These are phyloP conservation scores for Nannizziopsis arthrosporioides DNA, from an alignment of 2,329 filamentous ascomycete species.

Conservation along the genomic window DNA sequence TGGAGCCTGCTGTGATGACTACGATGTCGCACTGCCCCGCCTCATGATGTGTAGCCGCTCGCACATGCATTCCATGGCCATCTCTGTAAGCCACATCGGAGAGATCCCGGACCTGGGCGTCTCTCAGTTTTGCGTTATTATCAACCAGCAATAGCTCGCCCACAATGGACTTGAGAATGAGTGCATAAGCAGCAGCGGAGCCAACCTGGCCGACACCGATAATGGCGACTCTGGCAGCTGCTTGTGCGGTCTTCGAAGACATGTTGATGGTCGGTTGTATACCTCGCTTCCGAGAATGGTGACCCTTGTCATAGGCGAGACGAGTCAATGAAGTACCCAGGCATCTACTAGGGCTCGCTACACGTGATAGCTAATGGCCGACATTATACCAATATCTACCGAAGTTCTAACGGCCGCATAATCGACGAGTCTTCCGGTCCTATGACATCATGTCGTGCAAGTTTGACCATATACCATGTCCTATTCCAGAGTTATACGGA, in stretches of 20 bases:
- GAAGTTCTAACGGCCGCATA: too few species aligned
- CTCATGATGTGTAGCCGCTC: background rate
- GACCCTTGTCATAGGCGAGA: too few species aligned
- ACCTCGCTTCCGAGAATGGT: too few species aligned
- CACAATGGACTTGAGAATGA: constrained; percentile 41
- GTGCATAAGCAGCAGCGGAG: constrained; percentile 40
- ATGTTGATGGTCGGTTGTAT: background rate
- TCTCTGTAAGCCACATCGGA: constrained; percentile 35
- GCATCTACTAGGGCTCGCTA: background rate
- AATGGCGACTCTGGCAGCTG: constrained; percentile 30
- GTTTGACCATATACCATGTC: too few species aligned
- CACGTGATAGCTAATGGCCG: too few species aligned
- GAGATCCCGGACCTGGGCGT: constrained; percentile 44
- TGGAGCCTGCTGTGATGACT: constrained; percentile 45
- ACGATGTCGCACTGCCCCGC: constrained; percentile 28
- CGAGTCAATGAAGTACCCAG: background rate
- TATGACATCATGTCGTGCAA: too few species aligned
- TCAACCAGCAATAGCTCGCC: constrained; percentile 45
- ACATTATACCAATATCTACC: too few species aligned
- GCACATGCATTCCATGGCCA: constrained; percentile 16
- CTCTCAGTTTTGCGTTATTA: constrained; percentile 35
- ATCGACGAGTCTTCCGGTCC: too few species aligned
- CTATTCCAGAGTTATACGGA: too few species aligned
- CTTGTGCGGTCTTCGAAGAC: background rate
- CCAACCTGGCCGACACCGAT: constrained; percentile 43